These are phyloP conservation scores for Blastobotrys malaysiensis DNA, from an alignment of 1,139 yeast species.

Conservation along the genomic window DNA sequence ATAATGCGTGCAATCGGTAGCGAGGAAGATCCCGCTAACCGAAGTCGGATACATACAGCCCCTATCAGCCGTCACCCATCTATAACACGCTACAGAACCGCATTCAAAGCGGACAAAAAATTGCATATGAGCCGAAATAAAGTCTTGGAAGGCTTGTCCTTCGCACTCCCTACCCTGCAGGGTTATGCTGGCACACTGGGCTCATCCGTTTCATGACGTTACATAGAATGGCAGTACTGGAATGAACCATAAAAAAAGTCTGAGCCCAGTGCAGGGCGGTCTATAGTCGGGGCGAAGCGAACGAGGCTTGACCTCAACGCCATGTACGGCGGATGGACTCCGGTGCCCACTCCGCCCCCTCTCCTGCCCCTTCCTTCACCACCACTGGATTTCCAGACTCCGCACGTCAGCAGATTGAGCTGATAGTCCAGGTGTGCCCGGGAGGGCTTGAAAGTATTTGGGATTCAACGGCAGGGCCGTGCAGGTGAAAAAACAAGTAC, in stretches of 20 bases:
- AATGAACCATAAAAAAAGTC: neutral
- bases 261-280: neutral
- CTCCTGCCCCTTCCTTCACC: too few species aligned
- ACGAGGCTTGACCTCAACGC: neutral
- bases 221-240: neutral
- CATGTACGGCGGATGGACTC: too few species aligned
- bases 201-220: neutral
- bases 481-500: neutral
- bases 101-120: too few species aligned
- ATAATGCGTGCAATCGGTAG: neutral
- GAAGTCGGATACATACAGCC: neutral
- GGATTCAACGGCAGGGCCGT: neutral
- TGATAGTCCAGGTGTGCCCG: too few species aligned
- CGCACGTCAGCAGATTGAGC: too few species aligned
- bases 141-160: neutral
- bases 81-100: too few species aligned
- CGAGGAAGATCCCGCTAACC: neutral
- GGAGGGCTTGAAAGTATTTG: too few species aligned
- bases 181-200: neutral
- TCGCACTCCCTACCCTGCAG: neutral
- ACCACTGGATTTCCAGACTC: too few species aligned
- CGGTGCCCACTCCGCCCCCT: too few species aligned
- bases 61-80: neutral
- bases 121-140: neutral
- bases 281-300: neutral